Percentiles rank a stretch among this genome's conserved stretches.
These are phyloP conservation scores for Penicillium sp. DNA, from an alignment of 2,329 filamentous ascomycete species.

Conservation along the genomic window DNA sequence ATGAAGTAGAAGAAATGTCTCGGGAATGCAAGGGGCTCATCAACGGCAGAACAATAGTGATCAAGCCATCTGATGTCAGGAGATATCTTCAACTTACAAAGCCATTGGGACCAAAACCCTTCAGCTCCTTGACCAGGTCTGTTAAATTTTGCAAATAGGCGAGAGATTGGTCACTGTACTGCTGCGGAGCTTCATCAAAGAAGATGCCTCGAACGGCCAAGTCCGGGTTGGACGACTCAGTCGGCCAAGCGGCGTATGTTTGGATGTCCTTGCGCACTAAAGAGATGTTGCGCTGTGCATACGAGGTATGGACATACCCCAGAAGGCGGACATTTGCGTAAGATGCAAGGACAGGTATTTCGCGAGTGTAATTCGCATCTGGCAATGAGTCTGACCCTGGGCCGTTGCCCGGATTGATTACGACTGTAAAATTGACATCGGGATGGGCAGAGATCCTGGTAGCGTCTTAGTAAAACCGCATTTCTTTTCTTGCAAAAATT, in stretches of 20 bases:
- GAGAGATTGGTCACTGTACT: slow-evolving; percentile 35
- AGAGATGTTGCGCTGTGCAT: slow-evolving; percentile 45
- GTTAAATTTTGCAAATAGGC: slow-evolving; percentile 40
- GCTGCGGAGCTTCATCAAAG: slow-evolving; percentile 51
- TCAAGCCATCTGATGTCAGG: slow-evolving; percentile 6
- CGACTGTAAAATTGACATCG: slow-evolving; percentile 52
- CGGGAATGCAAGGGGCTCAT: neutral
- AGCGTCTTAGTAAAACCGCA: slow-evolving; percentile 25
- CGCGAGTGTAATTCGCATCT: slow-evolving; percentile 48
- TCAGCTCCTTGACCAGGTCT: slow-evolving; percentile 32
- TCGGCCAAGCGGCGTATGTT: slow-evolving; percentile 49
- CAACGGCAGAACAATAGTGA: neutral
- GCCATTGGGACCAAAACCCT: slow-evolving; percentile 39
- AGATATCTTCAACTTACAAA: slow-evolving; percentile 38
- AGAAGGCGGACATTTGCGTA: slow-evolving; percentile 53
- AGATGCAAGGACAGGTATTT: slow-evolving; percentile 43
- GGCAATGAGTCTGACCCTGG: slow-evolving; percentile 48
- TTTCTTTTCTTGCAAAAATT: slow-evolving; percentile 5
- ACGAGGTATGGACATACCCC: slow-evolving; percentile 55
- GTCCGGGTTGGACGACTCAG: slow-evolving; percentile 36
- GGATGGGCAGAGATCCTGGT: slow-evolving; percentile 43
- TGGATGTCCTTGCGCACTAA: slow-evolving; percentile 48
- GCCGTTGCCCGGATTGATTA: slow-evolving; percentile 53
- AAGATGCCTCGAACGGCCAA: slow-evolving; percentile 52
- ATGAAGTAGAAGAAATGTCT: neutral